Evolutionary conservation across 192 early-diverging fungal genomes (phyloP), one percentile per base, ranked within the genome.

Genomic region (Rhizophlyctis rosea): DNA sequence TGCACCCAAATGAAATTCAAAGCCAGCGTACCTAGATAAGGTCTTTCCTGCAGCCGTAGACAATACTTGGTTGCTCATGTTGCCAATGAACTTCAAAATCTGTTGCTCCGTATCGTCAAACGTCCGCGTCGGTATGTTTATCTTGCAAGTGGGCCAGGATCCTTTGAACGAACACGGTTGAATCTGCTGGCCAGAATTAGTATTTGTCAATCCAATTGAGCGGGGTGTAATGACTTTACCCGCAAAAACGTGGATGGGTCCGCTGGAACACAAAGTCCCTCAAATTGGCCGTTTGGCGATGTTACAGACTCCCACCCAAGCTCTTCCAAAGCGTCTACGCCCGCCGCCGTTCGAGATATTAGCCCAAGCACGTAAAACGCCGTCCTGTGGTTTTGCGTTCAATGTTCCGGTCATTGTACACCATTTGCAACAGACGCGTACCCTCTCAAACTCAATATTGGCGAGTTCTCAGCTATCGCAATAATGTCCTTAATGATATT

Each of bases 61-160:
- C 29, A 92, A 68, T 64, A 93, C 90, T 61, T 91, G 86, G 57
- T 94, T 94, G 47, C 85, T 85, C 55, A 94, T 74, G 65, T 90
- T 90, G 39, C 88, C 87, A 47, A 91, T 81, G 24, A 74, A 75
- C 64, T 79, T 81, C 28, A 94, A 57, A 51, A 94, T 84, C 54
- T 88, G 87, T 55, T 76, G 67, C 64, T 83, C 84, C 13, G 78
- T 67, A 69, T 73, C 33, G 69, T 75, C 55, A 70, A 76, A 29
- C 67, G 32, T 53, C 32, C n/a, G n/a, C n/a, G n/a, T 48, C n/a
- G 74, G 61, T 48, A 81, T 85, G 82, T 52, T 67, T 39, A 23
- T 34, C 34, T 34, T 3, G 23, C 33, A 21, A 35, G 23, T 27
- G 50, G 74, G 64, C 65, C 71, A 69, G 7, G 80, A 74, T 5